Conservation (phyloP, 176 grass and related monocot species). For the Paspalum notatum region DNA sequence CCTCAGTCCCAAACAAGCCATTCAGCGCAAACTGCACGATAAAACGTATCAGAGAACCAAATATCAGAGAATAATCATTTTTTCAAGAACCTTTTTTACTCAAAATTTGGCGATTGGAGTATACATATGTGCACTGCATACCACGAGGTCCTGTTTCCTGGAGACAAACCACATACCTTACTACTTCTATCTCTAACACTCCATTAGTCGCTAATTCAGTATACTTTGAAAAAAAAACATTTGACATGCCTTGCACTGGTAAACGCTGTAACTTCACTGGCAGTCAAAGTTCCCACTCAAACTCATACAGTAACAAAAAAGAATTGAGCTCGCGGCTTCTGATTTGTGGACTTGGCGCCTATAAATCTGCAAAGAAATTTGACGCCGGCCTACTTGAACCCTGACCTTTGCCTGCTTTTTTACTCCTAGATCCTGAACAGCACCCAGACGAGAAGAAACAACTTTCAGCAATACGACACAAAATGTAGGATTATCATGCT, state of each 20-base stretch:
- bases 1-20: no score
- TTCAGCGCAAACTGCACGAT: no score
- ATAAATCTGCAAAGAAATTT: slow-evolving; percentile 71
- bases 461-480: not conserved
- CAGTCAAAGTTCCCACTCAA: not conserved
- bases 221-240: not conserved
- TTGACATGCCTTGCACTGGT: not conserved
- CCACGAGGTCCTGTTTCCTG: not conserved
- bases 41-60: not conserved
- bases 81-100: not conserved
- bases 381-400: slow-evolving; percentile 19
- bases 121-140: slow-evolving; percentile 8
- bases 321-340: not conserved
- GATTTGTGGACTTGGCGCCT: not conserved
- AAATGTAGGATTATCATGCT: not conserved
- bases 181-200: not conserved
- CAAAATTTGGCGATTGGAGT: not conserved
- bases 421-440: slow-evolving; percentile 33
- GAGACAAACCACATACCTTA: not conserved
- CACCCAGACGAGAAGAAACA: not conserved
- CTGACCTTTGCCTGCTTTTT: slow-evolving; percentile 41
- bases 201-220: not conserved
- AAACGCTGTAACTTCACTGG: not conserved
- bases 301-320: not conserved
- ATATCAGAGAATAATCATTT: not conserved